Evolutionary conservation across 2,329 filamentous ascomycete species (phyloP), one percentile per base, ranked within the genome.

Genomic region (Microcera coccophila): DNA sequence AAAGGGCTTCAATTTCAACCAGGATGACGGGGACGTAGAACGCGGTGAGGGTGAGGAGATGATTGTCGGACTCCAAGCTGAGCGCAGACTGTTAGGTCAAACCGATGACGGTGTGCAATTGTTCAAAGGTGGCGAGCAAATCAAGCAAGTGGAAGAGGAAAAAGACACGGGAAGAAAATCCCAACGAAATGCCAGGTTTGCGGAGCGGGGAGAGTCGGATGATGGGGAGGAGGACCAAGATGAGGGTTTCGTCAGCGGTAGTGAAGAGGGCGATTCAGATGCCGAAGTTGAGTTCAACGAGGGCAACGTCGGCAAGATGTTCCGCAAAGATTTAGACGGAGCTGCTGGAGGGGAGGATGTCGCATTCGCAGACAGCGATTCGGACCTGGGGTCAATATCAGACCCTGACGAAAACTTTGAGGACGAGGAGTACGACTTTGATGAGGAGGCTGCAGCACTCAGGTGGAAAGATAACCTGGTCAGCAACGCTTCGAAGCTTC

Each of bases 341-440:
- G 71, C 77, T 28, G 74, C 62, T 17, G 72, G 72, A 10, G 79
- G 81, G 18, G 87, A 82, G 21, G 88, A 95, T 41, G 58, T 97
- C 44, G 88, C 83, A 2, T 98, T 96, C 70, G 93, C 93, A 12
- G 93, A 98, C 60, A 95, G 89, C 59, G 94, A 98, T 64, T 98
- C 93, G 0, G 94, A 98, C 62, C 75, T 98, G 4, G 93, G 93
- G 5, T 95, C 91, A 3, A 67, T 96, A 50, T 95, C 88, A 3
- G 70, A 71, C 2, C 66, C 65, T 1, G 69, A 70, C 3, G 69
- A 68, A 1, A 71, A 68, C 4, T 71, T 69, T 10, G 68, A 72
- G 0, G 69, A 71, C 16, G 75, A 79, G n/a, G 78, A 79, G n/a
- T 62, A 66, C 36, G 63, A 69, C 39, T 77, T 73, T 2, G 78